Percentiles rank a stretch among this genome's conserved stretches.
These are phyloP conservation scores for Buddleja alternifolia DNA, from an alignment of 257 asterid species.

Conservation along the genomic window DNA sequence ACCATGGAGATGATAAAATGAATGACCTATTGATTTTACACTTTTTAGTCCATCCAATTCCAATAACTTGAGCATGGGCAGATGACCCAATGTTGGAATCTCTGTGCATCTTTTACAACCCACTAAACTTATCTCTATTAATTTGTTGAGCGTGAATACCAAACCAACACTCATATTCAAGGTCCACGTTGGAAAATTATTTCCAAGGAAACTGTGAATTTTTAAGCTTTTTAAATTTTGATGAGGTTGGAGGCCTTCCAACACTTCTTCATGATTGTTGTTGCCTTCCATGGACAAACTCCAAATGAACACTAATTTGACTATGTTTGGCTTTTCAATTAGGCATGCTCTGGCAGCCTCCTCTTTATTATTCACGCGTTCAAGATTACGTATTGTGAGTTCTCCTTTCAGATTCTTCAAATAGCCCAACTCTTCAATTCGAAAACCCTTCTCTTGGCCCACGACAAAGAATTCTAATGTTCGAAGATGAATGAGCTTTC, in stretches of 20 bases:
- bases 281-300: background rate
- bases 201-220: conserved; percentile 18
- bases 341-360: conserved; percentile 29
- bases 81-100: conserved; percentile 37
- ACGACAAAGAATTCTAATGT: background rate
- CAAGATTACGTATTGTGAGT: conserved; percentile 16
- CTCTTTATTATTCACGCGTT: conserved; percentile 22
- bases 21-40: conserved; percentile 17
- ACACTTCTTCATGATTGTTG: conserved; percentile 2
- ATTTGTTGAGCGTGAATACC: background rate
- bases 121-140: background rate
- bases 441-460: conserved; percentile 25
- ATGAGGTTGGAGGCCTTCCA: conserved; percentile 43
- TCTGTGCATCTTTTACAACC: conserved; percentile 17
- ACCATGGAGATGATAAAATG: conserved; percentile 25
- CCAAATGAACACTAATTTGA: conserved; percentile 10
- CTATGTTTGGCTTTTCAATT: conserved; percentile 3
- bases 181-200: conserved; percentile 30
- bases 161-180: conserved; percentile 8
- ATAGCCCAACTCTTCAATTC: conserved; percentile 34
- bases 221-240: conserved; percentile 20
- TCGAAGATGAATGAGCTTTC: conserved; percentile 28
- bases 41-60: background rate
- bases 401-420: conserved; percentile 30
- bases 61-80: conserved; percentile 27